These are phyloP conservation scores for Royoungia palumana DNA, from an alignment of 768 basidiomycete species.

Conservation along the genomic window DNA sequence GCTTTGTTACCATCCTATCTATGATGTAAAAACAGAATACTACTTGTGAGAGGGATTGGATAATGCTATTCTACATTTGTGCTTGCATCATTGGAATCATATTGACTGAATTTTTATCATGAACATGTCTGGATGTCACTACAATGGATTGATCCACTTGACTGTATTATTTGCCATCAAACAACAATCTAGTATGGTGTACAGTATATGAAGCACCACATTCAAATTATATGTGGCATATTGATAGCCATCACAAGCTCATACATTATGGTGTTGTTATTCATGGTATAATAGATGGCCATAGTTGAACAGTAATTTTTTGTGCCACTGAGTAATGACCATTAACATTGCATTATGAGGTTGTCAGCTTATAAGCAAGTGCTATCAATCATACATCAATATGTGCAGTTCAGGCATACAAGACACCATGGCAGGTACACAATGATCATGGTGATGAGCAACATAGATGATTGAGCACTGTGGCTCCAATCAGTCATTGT, in stretches of 20 bases:
- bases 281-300: constrained; percentile 29
- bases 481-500: constrained; percentile 23
- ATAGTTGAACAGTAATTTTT: constrained; percentile 19
- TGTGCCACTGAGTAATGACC: no score
- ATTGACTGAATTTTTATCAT: background rate
- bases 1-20: no score
- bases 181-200: background rate
- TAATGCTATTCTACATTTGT: constrained; percentile 14
- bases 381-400: constrained; percentile 25
- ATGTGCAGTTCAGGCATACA: constrained; percentile 7
- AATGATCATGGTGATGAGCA: constrained; percentile 29
- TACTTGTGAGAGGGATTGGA: no score
- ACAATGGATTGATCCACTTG: background rate
- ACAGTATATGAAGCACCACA: background rate
- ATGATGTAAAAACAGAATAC: constrained; percentile 20
- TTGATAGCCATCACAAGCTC: constrained; percentile 29
- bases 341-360: background rate
- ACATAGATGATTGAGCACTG: constrained; percentile 25
- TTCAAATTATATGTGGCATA: constrained; percentile 16
- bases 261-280: constrained; percentile 28
- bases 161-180: background rate
- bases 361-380: constrained; percentile 20
- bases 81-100: background rate
- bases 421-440: constrained; percentile 21
- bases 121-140: background rate